These are phyloP conservation scores for Aplosporella prunicola DNA, from an alignment of 2,329 filamentous ascomycete species.

Conservation along the genomic window DNA sequence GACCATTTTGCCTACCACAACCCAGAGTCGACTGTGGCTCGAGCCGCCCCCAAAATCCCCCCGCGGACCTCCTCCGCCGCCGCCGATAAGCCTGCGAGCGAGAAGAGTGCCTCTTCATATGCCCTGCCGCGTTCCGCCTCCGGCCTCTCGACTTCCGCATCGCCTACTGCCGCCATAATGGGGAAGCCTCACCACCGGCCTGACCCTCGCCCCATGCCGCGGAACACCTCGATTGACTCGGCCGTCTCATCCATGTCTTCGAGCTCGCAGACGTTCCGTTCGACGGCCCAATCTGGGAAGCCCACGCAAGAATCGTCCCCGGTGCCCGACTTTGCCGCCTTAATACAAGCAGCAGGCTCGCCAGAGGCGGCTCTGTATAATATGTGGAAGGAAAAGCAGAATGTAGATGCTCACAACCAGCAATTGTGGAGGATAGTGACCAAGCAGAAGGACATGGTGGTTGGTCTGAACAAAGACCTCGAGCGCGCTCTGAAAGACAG, in stretches of 20 bases:
- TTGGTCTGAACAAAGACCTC: slow-evolving; percentile 88
- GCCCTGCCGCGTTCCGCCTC: slow-evolving; percentile 25
- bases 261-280: slow-evolving; percentile 44
- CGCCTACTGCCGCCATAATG: slow-evolving; percentile 26
- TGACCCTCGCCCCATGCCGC: slow-evolving; percentile 37
- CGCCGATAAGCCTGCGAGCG: slow-evolving; percentile 9
- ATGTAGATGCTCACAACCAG: slow-evolving; percentile 76
- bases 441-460: slow-evolving; percentile 88
- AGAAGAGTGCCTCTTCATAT: slow-evolving; percentile 20
- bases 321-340: slow-evolving; percentile 61
- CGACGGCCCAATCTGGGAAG: slow-evolving; percentile 37
- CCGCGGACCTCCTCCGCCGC: slow-evolving; percentile 13
- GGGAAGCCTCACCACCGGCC: slow-evolving; percentile 25
- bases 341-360: slow-evolving; percentile 79
- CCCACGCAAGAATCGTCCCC: slow-evolving; percentile 23
- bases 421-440: slow-evolving; percentile 94
- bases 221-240: slow-evolving; percentile 87
- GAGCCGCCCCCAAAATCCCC: slow-evolving; percentile 6
- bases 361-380: slow-evolving; percentile 83
- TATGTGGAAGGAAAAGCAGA: slow-evolving; percentile 82
- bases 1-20: slow-evolving; percentile 13
- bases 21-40: slow-evolving; percentile 5
- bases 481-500: slow-evolving; percentile 89
- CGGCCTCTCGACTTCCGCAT: slow-evolving; percentile 24
- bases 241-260: slow-evolving; percentile 59